phyloP scores from a whole-genome alignment of 2,329 filamentous ascomycete genomes.

The Apiospora pterosperma region DNA sequence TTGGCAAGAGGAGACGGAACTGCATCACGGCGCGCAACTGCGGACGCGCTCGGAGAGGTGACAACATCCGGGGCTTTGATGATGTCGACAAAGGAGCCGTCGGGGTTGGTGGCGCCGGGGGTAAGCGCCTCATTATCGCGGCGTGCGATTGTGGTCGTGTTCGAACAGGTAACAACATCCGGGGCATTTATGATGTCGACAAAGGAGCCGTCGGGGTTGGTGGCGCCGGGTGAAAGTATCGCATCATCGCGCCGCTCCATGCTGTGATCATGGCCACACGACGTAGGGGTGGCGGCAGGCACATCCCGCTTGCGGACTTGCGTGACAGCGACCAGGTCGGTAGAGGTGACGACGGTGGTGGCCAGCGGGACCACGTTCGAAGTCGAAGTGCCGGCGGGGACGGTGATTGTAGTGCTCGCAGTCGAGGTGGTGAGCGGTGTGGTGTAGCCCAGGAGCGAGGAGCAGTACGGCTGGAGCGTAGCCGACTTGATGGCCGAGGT shows the following conservation, averaged over 20 bases:
- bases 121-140: background rate
- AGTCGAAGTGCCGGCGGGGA: background rate
- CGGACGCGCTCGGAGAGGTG: background rate
- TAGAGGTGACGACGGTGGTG: background rate
- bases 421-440: background rate
- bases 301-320: background rate
- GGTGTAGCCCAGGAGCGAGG: constrained; percentile 2
- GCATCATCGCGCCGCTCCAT: background rate
- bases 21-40: background rate
- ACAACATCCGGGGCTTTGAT: background rate
- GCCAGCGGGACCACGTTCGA: background rate
- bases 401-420: background rate
- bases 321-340: background rate
- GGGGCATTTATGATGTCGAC: background rate
- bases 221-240: background rate
- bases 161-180: background rate
- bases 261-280: background rate
- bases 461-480: constrained; percentile 6
- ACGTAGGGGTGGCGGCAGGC: background rate
- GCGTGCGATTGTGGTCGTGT: background rate
- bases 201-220: background rate
- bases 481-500: background rate
- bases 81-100: background rate
- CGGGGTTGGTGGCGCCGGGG: background rate
- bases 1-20: background rate